Conservation (phyloP, 108 stramenopile species). For the Cyclotella baltica region DNA sequence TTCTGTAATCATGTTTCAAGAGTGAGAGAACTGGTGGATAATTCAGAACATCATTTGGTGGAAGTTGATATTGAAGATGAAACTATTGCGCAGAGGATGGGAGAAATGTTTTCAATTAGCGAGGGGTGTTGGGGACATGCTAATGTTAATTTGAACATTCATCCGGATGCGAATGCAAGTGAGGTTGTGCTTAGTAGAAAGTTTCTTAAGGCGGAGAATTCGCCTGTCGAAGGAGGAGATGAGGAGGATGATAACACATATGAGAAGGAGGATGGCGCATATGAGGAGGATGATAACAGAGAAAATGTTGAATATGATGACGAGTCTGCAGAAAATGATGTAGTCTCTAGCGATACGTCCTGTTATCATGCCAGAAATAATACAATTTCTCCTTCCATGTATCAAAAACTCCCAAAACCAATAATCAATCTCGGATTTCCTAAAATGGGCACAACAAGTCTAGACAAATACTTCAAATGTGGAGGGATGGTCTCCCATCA, state of each 20-base stretch:
- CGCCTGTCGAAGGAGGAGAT: too few species aligned
- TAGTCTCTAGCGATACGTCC: neutral
- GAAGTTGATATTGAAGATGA: conserved; percentile 42
- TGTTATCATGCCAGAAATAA: conserved; percentile 22
- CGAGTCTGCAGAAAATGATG: neutral
- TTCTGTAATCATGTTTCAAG: conserved; percentile 30
- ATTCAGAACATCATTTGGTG: conserved; percentile 27
- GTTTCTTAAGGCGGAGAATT: neutral
- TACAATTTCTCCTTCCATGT: conserved; percentile 6
- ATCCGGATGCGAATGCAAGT: conserved; percentile 7
- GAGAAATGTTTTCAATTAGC: conserved; percentile 14
- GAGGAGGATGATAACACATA: neutral
- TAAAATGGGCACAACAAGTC: conserved; percentile 24
- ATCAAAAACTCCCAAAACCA: conserved; percentile 19
- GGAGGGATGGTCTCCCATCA: neutral
- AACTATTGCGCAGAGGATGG: neutral
- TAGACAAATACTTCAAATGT: conserved; percentile 14
- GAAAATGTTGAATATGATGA: neutral
- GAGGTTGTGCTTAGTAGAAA: neutral
- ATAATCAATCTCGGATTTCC: conserved; percentile 25
- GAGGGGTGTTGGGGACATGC: conserved; percentile 26
- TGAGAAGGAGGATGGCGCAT: neutral
- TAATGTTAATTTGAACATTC: conserved; percentile 22
- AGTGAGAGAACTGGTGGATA: conserved; percentile 17
- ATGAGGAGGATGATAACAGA: neutral